Base-by-base conservation (phyloP, 345 rosid genomes). In the Populus davidiana region DNA sequence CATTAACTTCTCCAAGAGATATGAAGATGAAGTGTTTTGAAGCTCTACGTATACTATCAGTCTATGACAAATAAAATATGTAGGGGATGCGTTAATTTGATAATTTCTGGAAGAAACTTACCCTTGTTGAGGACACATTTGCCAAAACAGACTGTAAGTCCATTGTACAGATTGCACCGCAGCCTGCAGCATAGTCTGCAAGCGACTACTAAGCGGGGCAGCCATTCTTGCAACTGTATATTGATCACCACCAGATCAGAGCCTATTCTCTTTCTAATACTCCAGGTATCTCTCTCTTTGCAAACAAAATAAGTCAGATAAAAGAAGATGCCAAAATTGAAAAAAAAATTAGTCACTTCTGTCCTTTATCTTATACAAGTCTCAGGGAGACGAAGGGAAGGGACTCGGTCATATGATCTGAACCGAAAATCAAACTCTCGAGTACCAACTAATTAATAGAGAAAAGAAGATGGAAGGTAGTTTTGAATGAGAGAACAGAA, bases 131-230 rank as follows among this genome's bases (percentile, higher is more conserved):
- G 99, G 98, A 86, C 95, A 94, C 62, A 89, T 23, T 84, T 92
- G 94, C 99, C 99, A 96, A 75, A 91, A 91, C 81, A 96, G 89
- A 81, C 97, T 86, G 79, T 96, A 96, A 65, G 97, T 94, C 99
- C 99, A 96, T 11, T 87, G 89, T 80, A 94, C 93, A 8, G 98
- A 94, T 85, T 94, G 94, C 81, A 96, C 97, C 56, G 92, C 92
- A 31, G 87, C 86, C 85, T 96, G 96, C 64, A 96, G 82, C 85
- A 90, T 85, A 77, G 39, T 86, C 79, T 91, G 97, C 33, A 94
- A 84, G 78, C 88, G 90, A 78, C 79, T 87, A 78, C 87, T 82
- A 9, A 87, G 89, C 69, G 86, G 89, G 20, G 80, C 86, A n/a
- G 86, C 89, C 91, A 88, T 89, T 77, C 33, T 61, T 74, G 52